phyloP scores from a whole-genome alignment of 2,329 filamentous ascomycete genomes.

The Fusarium nodosum region DNA sequence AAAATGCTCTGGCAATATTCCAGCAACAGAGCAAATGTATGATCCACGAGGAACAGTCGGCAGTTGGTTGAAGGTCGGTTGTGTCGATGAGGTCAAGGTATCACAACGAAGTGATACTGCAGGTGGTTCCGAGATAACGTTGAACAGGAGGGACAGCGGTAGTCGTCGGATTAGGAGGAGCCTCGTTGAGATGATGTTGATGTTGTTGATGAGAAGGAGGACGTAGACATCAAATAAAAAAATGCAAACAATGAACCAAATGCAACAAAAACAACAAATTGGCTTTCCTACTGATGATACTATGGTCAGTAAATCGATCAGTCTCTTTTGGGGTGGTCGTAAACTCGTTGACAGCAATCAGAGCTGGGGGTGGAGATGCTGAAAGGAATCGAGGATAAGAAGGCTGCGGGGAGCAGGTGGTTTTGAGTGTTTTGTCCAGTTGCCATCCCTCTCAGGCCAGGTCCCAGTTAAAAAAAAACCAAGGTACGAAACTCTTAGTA shows the following conservation, averaged over 20 bases:
- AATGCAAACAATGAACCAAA: constrained; percentile 13
- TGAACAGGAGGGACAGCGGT: constrained; percentile 8
- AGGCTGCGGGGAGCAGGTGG: constrained; percentile 47
- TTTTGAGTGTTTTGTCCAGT: constrained; percentile 44
- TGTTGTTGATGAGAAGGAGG: neutral
- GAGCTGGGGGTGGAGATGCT: constrained; percentile 44
- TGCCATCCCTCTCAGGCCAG: constrained; percentile 5
- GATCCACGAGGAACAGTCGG: constrained; percentile 39
- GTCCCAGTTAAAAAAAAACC: constrained; percentile 32
- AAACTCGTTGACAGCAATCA: constrained; percentile 46
- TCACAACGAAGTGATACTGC: constrained; percentile 43
- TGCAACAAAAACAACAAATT: constrained; percentile 12
- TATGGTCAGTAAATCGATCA: constrained; percentile 44
- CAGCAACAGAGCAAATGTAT: constrained; percentile 54
- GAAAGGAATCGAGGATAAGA: constrained; percentile 33
- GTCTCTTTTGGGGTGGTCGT: constrained; percentile 35
- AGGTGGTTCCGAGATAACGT: constrained; percentile 27
- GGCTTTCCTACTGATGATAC: constrained; percentile 44
- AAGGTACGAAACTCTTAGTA: constrained; percentile 34
- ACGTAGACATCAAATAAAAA: constrained; percentile 16
- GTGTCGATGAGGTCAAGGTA: constrained; percentile 19
- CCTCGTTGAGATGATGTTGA: constrained; percentile 16
- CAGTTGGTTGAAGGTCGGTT: constrained; percentile 26
- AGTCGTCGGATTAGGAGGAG: constrained; percentile 35
- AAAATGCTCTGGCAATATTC: constrained; percentile 56